Conservation (phyloP, 2,329 filamentous ascomycete genomes). For the Fusarium xyrophilum region DNA sequence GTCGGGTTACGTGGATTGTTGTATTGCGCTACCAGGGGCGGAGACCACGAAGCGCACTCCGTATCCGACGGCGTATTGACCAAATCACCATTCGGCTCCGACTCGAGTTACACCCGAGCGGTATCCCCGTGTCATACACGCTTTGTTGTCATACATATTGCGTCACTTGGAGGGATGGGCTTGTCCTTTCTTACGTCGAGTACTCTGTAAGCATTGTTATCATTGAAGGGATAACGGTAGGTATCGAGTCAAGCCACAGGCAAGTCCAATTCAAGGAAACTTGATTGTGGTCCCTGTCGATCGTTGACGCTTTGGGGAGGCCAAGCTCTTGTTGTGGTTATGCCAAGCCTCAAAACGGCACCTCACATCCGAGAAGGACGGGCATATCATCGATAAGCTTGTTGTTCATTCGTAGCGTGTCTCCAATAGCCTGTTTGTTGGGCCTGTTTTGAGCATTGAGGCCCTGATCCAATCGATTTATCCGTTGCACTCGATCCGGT, state of each 20-base stretch:
- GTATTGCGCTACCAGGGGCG: not conserved
- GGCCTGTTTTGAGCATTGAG: conserved; percentile 8
- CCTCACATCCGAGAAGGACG: conserved; percentile 18
- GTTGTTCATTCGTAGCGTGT: conserved; percentile 12
- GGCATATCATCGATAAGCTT: conserved; percentile 29
- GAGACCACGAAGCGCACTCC: not conserved
- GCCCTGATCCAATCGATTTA: too few relatives aligned
- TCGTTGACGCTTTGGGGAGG: not conserved
- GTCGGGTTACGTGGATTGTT: not conserved
- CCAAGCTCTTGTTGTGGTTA: not conserved
- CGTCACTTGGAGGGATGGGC: not conserved
- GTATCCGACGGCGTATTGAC: not conserved
- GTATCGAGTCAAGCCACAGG: conserved; percentile 14
- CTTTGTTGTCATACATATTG: conserved; percentile 1
- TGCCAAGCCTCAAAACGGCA: conserved; percentile 30
- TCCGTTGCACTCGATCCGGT: too few relatives aligned
- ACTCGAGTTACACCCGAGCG: conserved; percentile 1
- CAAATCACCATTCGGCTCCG: conserved; percentile 10
- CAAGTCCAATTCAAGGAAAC: conserved; percentile 4
- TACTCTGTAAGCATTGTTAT: not conserved
- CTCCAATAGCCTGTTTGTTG: conserved; percentile 33
- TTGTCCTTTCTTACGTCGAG: not conserved
- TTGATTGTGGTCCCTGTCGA: conserved; percentile 21
- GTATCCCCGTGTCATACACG: not conserved
- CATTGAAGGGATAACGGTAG: not conserved